A percentile compares a stretch with the other conserved stretches of the same genome.
phyloP scores from a whole-genome alignment of 2,329 filamentous ascomycete genomes.

The Botrytis tulipae region DNA sequence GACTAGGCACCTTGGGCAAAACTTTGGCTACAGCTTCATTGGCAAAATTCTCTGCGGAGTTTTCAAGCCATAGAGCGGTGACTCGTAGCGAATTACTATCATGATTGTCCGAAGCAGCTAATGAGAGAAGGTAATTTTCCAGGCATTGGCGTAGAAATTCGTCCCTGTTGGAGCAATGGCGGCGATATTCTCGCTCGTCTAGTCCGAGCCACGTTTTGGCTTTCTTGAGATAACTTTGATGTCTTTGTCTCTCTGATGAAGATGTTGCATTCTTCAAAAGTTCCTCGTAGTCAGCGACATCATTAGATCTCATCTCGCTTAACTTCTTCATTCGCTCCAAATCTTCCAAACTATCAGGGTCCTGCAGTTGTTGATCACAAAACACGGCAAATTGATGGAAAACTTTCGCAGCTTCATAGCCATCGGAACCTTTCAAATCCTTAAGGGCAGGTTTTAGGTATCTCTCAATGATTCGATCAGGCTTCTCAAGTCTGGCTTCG shows the following conservation, averaged over 20 bases:
- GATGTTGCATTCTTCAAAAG: conserved; percentile 45
- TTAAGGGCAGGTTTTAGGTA: conserved; percentile 83
- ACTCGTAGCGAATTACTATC: conserved; percentile 90
- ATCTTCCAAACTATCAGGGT: conserved; percentile 80
- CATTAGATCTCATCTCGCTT: conserved; percentile 75
- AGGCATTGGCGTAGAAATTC: conserved; percentile 85
- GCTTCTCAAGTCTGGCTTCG: conserved; percentile 84
- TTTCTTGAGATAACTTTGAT: conserved; percentile 63
- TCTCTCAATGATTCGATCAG: conserved; percentile 81
- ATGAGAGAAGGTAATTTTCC: conserved; percentile 86
- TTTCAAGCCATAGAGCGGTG: conserved; percentile 89
- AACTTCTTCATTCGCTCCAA: conserved; percentile 76
- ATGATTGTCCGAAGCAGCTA: conserved; percentile 82
- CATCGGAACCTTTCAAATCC: conserved; percentile 68
- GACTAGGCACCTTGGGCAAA: conserved; percentile 73
- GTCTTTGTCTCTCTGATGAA: conserved; percentile 53
- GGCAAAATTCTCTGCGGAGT: conserved; percentile 70
- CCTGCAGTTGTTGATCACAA: conserved; percentile 90
- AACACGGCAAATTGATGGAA: conserved; percentile 95
- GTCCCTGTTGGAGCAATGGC: conserved; percentile 72
- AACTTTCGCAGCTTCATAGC: conserved; percentile 77
- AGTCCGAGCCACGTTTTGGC: conserved; percentile 89
- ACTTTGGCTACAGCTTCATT: conserved; percentile 74
- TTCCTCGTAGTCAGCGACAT: conserved; percentile 70
- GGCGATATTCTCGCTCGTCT: conserved; percentile 81